Evolutionary conservation across 2,329 filamentous ascomycete genomes (phyloP).

Genomic region (Drechslera avenae): DNA sequence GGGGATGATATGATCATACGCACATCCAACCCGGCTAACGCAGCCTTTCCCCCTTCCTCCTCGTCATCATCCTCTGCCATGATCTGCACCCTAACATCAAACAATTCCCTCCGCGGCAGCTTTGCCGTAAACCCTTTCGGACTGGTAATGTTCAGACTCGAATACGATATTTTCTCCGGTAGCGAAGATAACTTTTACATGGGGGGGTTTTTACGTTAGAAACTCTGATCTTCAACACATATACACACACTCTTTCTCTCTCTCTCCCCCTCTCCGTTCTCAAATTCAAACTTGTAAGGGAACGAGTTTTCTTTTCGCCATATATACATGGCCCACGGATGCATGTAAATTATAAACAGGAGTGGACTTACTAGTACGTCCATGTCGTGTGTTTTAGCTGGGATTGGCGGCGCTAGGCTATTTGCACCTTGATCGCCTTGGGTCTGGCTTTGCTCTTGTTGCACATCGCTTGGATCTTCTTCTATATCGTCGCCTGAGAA

Average conservation of each 20-base stretch:
- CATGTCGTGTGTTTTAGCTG: slow-evolving; percentile 51
- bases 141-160: slow-evolving; percentile 64
- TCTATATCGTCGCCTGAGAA: slow-evolving; percentile 66
- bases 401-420: slow-evolving; percentile 39
- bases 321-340: no score
- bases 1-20: neutral
- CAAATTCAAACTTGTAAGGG: no score
- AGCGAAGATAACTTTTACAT: slow-evolving; percentile 63
- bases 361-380: slow-evolving; percentile 56
- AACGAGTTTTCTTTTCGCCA: no score
- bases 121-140: slow-evolving; percentile 60
- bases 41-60: no score
- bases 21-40: slow-evolving; percentile 2
- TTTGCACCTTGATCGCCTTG: slow-evolving; percentile 2
- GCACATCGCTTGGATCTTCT: slow-evolving; percentile 49
- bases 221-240: neutral
- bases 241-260: no score
- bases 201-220: slow-evolving; percentile 1
- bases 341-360: no score
- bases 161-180: slow-evolving; percentile 76
- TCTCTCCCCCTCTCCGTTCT: no score
- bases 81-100: slow-evolving; percentile 79
- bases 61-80: slow-evolving; percentile 68
- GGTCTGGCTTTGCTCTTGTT: slow-evolving; percentile 9
- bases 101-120: slow-evolving; percentile 76